phyloP scores from a whole-genome alignment of 306 rosid species.

The Mimosa bimucronata region DNA sequence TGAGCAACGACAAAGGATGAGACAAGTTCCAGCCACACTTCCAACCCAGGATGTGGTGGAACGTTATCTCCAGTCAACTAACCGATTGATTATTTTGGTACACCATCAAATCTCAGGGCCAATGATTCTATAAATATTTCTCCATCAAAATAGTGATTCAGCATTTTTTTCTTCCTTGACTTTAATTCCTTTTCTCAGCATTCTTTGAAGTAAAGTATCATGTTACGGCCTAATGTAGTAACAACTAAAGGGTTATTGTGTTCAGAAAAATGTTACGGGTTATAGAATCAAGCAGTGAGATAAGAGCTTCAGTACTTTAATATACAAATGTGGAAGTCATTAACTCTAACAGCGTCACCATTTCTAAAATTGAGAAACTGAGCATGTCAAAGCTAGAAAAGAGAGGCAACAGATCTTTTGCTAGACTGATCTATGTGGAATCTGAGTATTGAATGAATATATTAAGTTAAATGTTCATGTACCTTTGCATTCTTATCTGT shows the following conservation, averaged over 20 bases:
- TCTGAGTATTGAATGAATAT: not conserved
- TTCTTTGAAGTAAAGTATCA: not conserved
- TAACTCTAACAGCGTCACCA: not conserved
- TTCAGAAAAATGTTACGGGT: not conserved
- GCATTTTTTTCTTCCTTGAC: conserved; percentile 10
- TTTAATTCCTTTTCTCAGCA: conserved; percentile 7
- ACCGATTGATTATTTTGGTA: conserved; percentile 90
- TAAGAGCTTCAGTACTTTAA: not conserved
- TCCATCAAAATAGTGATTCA: conserved; percentile 5
- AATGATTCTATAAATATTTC: conserved; percentile 13
- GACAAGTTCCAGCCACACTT: conserved; percentile 65
- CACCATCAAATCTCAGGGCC: conserved; percentile 31
- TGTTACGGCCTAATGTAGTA: not conserved
- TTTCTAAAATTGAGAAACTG: not conserved
- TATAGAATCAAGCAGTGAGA: not conserved
- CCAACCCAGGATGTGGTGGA: conserved; percentile 61
- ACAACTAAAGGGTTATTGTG: not conserved
- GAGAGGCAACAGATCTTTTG: not conserved
- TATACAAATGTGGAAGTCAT: not conserved
- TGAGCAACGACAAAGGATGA: conserved; percentile 52
- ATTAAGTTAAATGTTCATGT: not conserved
- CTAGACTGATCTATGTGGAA: not conserved
- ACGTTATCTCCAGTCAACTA: conserved; percentile 59
- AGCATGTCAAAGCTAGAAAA: not conserved
- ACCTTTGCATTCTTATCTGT: not conserved